Evolutionary conservation across 2,329 filamentous ascomycete species (phyloP).

Genomic region (Claviceps pazoutovae): DNA sequence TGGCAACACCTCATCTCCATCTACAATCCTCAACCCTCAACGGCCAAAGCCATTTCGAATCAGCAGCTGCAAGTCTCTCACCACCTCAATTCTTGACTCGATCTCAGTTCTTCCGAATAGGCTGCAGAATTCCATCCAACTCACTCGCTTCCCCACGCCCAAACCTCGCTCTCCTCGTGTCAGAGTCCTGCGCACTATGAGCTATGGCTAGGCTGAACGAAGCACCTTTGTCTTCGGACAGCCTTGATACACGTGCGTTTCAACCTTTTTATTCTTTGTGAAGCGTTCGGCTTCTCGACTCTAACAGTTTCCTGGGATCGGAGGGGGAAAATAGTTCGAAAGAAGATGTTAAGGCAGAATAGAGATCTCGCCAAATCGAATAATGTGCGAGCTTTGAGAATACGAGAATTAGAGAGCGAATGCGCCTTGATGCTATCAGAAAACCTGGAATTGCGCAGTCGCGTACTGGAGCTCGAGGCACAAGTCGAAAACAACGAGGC

Average conservation of each 20-base stretch:
- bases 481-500: constrained; percentile 48
- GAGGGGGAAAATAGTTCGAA: constrained; percentile 46
- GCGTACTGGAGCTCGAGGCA: constrained; percentile 55
- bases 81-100: background rate
- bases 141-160: background rate
- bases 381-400: constrained; percentile 62
- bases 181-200: constrained; percentile 20
- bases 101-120: background rate
- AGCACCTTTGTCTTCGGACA: constrained; percentile 52
- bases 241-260: constrained; percentile 54
- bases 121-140: background rate
- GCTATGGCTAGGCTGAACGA: constrained; percentile 74
- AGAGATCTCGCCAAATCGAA: constrained; percentile 70
- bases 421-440: constrained; percentile 62
- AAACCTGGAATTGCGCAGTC: constrained; percentile 58
- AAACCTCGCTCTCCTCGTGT: background rate
- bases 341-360: constrained; percentile 70
- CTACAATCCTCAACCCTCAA: background rate
- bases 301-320: background rate
- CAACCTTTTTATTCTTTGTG: background rate
- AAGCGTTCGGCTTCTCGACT: background rate
- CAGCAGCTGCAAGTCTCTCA: background rate
- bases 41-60: constrained; percentile 4
- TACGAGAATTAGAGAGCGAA: constrained; percentile 64
- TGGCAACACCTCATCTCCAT: constrained; percentile 14